A percentile compares a stretch with the other conserved stretches of the same genome.
Evolutionary conservation across 208 protist species (phyloP).

Genomic region (Tetramitus jugosus): DNA sequence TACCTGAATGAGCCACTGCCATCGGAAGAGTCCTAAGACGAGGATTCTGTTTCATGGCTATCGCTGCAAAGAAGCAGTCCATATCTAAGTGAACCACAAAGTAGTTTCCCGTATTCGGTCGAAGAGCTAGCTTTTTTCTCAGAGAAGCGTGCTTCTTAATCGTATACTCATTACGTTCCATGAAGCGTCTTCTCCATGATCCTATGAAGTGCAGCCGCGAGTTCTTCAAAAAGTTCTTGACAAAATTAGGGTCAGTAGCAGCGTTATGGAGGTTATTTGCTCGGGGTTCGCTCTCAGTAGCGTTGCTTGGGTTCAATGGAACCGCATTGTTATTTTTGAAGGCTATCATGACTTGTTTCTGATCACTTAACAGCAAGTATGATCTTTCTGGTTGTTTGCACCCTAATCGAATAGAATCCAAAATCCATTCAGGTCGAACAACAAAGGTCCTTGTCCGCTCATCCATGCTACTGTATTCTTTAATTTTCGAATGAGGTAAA

Average conservation of each 20-base stretch:
- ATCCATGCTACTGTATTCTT: not conserved
- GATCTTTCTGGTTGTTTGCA: not conserved
- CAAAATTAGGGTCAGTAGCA: too few relatives aligned
- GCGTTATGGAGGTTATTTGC: too few relatives aligned
- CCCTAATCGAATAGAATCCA: not conserved
- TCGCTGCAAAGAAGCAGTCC: conserved; percentile 86
- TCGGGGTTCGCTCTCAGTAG: too few relatives aligned
- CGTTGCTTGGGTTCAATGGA: too few relatives aligned
- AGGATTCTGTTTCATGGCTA: conserved; percentile 65
- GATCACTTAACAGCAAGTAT: not conserved
- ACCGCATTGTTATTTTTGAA: too few relatives aligned
- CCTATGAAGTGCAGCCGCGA: conserved; percentile 85
- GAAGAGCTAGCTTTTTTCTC: not conserved
- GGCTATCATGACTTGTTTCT: not conserved
- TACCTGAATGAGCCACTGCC: conserved; percentile 64
- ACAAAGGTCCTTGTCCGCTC: not conserved
- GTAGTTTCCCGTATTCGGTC: conserved; percentile 61
- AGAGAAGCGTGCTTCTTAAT: not conserved
- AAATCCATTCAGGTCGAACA: not conserved
- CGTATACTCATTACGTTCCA: not conserved
- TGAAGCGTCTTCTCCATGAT: conserved; percentile 57
- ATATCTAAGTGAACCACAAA: conserved; percentile 78
- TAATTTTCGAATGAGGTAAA: not conserved
- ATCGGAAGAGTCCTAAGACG: conserved; percentile 61
- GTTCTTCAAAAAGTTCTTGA: conserved; percentile 69